These are phyloP conservation scores for Schizopora paradoxa DNA, from an alignment of 1,284 basidiomycete genomes.

Conservation along the genomic window DNA sequence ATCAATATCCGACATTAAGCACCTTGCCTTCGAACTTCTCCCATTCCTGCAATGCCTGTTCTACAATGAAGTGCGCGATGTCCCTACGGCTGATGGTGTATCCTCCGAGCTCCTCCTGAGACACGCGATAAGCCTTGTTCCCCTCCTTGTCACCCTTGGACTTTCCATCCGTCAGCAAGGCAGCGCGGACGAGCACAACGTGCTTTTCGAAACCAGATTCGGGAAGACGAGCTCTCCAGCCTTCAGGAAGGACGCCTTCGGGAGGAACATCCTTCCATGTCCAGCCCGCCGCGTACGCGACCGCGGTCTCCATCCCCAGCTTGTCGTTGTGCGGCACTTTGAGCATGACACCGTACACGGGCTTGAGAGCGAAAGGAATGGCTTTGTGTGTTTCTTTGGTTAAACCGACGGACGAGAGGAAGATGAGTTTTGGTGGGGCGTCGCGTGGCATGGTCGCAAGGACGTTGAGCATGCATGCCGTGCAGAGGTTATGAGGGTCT, in stretches of 20 bases:
- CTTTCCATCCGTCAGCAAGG: constrained; percentile 51
- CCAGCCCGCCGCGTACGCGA: constrained; percentile 43
- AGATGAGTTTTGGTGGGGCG: constrained; percentile 47
- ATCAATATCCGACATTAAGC: too few relatives aligned
- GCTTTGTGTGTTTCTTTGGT: constrained; percentile 37
- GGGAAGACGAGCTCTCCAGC: constrained; percentile 33
- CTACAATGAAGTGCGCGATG: constrained; percentile 57
- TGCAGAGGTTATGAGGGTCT: constrained; percentile 44
- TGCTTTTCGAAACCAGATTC: constrained; percentile 37
- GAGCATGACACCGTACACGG: constrained; percentile 41
- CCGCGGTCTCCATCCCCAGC: constrained; percentile 43
- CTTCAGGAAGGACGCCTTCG: constrained; percentile 8
- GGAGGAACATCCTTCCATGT: too few relatives aligned
- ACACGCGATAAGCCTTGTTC: constrained; percentile 11
- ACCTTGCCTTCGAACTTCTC: constrained; percentile 42
- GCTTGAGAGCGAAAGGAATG: constrained; percentile 45
- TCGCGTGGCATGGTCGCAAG: constrained; percentile 41
- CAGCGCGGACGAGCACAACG: constrained; percentile 50
- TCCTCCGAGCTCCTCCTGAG: constrained; percentile 31
- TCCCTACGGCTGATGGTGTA: constrained; percentile 61
- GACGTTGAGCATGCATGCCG: constrained; percentile 42
- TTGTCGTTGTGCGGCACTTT: constrained; percentile 50
- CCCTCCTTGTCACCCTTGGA: constrained; percentile 42
- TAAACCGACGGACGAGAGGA: constrained; percentile 48
- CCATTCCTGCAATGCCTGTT: constrained; percentile 45